Evolutionary conservation across 129 eudicot genomes (phyloP).

Genomic region (Tagetes patula): DNA sequence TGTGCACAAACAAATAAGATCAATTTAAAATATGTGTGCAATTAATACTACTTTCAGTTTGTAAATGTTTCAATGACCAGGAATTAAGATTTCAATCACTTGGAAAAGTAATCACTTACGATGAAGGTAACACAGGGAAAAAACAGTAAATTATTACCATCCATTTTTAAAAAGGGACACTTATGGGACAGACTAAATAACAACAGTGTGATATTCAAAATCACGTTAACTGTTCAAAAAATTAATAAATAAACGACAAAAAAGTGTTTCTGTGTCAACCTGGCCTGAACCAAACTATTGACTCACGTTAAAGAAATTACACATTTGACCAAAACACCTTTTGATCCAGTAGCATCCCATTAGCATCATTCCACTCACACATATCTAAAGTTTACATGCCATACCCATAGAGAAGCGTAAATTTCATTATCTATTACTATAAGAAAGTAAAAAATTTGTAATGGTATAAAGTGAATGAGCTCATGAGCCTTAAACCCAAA

Average conservation of each 20-base stretch:
- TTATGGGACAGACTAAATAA: neutral
- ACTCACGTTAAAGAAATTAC: neutral
- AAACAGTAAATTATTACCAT: neutral
- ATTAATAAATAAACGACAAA: neutral
- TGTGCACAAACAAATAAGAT: neutral
- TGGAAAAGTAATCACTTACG: neutral
- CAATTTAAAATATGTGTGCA: neutral
- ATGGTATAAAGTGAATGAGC: neutral
- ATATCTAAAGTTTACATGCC: neutral
- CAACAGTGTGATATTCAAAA: neutral
- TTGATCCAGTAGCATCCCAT: neutral
- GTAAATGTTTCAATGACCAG: neutral
- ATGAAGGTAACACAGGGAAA: neutral
- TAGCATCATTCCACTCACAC: conserved; percentile 4
- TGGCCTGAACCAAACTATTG: neutral
- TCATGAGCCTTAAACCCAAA: neutral
- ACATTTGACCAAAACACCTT: neutral
- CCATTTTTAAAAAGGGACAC: neutral
- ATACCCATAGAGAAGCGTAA: neutral
- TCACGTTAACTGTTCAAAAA: neutral
- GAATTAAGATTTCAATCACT: neutral
- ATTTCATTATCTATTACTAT: neutral
- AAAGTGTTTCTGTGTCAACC: neutral
- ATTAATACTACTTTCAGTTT: neutral
- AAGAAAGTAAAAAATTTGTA: neutral